These are phyloP conservation scores for Calonectria henricotiae DNA, from an alignment of 2,329 filamentous ascomycete species.

Conservation along the genomic window DNA sequence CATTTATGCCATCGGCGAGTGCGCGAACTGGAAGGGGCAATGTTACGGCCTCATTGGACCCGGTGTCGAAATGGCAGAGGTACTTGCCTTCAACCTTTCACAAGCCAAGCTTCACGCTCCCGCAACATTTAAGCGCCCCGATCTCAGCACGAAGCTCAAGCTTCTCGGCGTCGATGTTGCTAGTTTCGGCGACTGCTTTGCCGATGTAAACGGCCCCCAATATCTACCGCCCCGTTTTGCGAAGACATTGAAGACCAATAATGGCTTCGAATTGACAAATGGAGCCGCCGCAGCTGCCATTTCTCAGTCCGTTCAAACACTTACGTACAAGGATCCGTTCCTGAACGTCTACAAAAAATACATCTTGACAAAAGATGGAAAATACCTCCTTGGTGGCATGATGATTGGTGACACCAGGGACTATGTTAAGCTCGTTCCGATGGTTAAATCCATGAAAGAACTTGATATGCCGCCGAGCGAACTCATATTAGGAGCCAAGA, in stretches of 20 bases:
- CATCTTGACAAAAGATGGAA: slow-evolving; percentile 90
- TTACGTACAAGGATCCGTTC: slow-evolving; percentile 93
- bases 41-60: slow-evolving; percentile 92
- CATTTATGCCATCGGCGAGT: slow-evolving; percentile 92
- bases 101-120: slow-evolving; percentile 82
- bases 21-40: slow-evolving; percentile 89
- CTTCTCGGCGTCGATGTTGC: slow-evolving; percentile 92
- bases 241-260: slow-evolving; percentile 52
- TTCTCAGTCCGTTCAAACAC: slow-evolving; percentile 79
- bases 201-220: slow-evolving; percentile 86
- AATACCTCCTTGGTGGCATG: slow-evolving; percentile 94
- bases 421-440: slow-evolving; percentile 89
- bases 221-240: slow-evolving; percentile 76
- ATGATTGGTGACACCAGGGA: slow-evolving; percentile 96
- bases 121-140: slow-evolving; percentile 83
- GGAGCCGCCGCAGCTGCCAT: slow-evolving; percentile 33
- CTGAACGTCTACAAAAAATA: slow-evolving; percentile 94
- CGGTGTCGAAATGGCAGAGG: slow-evolving; percentile 93
- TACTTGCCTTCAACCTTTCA: slow-evolving; percentile 92
- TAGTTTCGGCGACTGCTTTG: slow-evolving; percentile 95
- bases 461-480: slow-evolving; percentile 85
- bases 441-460: slow-evolving; percentile 87
- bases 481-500: slow-evolving; percentile 85
- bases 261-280: slow-evolving; percentile 16
- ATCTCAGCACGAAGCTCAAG: slow-evolving; percentile 93